Evolutionary conservation across 2,329 filamentous ascomycete genomes (phyloP).

Genomic region (Talaromyces sp.): DNA sequence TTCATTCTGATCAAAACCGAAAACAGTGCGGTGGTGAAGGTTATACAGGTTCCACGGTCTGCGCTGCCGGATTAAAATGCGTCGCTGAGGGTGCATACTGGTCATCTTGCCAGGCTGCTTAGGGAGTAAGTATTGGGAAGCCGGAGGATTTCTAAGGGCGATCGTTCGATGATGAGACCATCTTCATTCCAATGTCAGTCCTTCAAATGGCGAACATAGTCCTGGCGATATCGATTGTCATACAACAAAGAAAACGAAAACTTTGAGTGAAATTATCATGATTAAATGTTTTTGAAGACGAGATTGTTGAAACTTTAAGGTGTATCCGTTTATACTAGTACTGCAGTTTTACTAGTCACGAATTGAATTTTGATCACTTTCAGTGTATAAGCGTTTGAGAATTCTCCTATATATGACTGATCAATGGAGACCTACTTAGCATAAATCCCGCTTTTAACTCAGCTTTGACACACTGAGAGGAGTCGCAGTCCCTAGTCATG

Average conservation of each 20-base stretch:
- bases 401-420: not conserved
- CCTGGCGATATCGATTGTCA: not conserved
- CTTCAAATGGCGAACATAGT: not conserved
- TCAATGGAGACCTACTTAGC: not conserved
- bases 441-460: not conserved
- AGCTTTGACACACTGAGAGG: too few relatives aligned
- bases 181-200: not conserved
- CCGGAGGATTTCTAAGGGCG: not conserved
- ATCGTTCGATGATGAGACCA: not conserved
- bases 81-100: constrained; percentile 11
- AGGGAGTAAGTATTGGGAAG: not conserved
- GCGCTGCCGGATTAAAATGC: constrained; percentile 8
- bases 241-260: not conserved
- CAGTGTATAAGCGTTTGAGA: not conserved
- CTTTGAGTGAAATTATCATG: not conserved
- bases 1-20: not conserved
- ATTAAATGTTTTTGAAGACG: not conserved
- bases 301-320: not conserved
- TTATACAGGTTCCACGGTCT: constrained; percentile 15
- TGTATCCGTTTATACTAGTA: not conserved
- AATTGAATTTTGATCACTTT: not conserved
- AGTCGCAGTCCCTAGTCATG: not conserved
- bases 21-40: constrained; percentile 15
- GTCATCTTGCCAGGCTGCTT: constrained; percentile 15
- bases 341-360: not conserved